phyloP scores from a whole-genome alignment of 208 protist species.

The Trypanosoma platydactyli region DNA sequence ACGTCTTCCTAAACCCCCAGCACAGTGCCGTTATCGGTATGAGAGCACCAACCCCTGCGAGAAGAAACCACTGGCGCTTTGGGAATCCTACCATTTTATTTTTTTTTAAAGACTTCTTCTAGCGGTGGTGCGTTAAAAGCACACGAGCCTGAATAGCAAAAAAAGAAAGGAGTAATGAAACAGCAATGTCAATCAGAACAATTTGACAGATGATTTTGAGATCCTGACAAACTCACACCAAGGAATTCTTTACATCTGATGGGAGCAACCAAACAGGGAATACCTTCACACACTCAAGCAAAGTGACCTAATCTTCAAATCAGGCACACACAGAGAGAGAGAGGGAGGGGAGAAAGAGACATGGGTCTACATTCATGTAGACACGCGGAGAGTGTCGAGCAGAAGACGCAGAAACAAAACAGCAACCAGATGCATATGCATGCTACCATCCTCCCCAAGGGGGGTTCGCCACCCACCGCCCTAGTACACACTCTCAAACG shows the following conservation, averaged over 20 bases:
- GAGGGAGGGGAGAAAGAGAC: no score
- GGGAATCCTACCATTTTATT: neutral
- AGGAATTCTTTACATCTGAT: no score
- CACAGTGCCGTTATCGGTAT: constrained; percentile 2
- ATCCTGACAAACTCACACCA: no score
- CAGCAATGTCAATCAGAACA: no score
- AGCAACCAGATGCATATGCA: neutral
- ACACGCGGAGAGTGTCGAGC: no score
- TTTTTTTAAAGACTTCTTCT: neutral
- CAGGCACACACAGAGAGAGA: no score
- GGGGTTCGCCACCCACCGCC: neutral
- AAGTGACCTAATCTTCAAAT: no score
- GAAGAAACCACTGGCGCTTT: neutral
- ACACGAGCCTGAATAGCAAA: constrained; percentile 1
- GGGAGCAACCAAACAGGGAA: no score
- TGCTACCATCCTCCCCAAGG: neutral
- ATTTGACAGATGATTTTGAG: no score
- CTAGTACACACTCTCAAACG: constrained; percentile 15
- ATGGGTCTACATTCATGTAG: no score
- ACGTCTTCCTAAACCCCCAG: neutral
- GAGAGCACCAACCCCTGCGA: constrained; percentile 2
- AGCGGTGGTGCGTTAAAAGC: neutral
- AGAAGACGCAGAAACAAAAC: no score
- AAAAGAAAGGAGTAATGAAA: neutral
- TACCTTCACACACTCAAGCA: no score